A percentile compares a stretch with the other conserved stretches of the same genome.
Evolutionary conservation across 2,329 filamentous ascomycete genomes (phyloP).

Genomic region (Colletotrichum sp.): DNA sequence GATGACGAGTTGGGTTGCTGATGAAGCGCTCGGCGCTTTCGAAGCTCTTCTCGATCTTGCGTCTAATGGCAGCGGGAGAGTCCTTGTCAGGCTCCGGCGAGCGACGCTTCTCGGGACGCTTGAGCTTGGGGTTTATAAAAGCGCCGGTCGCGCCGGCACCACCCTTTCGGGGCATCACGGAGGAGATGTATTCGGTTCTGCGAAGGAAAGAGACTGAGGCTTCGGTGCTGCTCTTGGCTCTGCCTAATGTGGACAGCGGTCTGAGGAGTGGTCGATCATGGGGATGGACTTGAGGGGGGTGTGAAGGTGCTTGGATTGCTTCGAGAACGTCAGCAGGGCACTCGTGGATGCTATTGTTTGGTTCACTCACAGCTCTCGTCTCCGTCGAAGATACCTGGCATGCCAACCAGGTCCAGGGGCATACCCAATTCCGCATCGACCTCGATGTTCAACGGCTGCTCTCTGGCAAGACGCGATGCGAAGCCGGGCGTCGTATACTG

Average conservation of each 20-base stretch:
- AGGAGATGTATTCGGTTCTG: conserved; percentile 92
- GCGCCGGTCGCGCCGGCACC: conserved; percentile 45
- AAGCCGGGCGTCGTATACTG: conserved; percentile 92
- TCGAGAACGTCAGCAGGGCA: conserved; percentile 20
- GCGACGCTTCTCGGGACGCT: conserved; percentile 44
- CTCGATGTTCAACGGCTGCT: conserved; percentile 95
- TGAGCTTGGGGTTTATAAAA: conserved; percentile 34
- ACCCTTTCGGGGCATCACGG: conserved; percentile 57
- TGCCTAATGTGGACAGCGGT: conserved; percentile 83
- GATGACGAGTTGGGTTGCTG: conserved; percentile 57
- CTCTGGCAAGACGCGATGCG: conserved; percentile 84
- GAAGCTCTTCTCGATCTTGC: conserved; percentile 69
- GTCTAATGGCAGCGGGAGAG: conserved; percentile 69
- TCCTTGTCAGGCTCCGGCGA: conserved; percentile 65
- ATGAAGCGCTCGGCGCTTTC: conserved; percentile 57
- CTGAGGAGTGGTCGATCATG: conserved; percentile 84
- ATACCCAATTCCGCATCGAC: conserved; percentile 97
- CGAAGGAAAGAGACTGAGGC: conserved; percentile 90
- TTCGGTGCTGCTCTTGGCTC: conserved; percentile 72
- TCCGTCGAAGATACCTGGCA: conserved; percentile 93
- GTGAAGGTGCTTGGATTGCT: conserved; percentile 83
- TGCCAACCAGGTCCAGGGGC: conserved; percentile 93
- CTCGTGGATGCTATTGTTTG: background rate
- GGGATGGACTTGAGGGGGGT: conserved; percentile 75
- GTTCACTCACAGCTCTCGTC: conserved; percentile 83